phyloP scores from a whole-genome alignment of 305 asterid genomes.

The Vinca major region DNA sequence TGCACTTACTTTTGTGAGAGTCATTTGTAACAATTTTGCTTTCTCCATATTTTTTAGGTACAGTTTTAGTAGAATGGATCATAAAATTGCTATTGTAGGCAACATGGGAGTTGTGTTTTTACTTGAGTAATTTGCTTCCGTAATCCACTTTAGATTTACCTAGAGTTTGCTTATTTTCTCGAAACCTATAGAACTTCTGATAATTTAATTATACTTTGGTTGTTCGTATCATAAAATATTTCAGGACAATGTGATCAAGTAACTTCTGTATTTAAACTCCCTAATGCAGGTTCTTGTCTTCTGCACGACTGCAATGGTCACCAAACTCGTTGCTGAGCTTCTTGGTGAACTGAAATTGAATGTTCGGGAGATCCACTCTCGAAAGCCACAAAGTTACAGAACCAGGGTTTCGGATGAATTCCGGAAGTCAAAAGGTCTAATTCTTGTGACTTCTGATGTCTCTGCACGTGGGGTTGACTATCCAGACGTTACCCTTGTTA shows the following conservation, averaged over 20 bases:
- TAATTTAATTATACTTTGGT: neutral
- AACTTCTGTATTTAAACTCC: constrained; percentile 12
- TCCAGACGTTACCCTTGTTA: constrained; percentile 85
- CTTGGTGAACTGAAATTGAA: constrained; percentile 73
- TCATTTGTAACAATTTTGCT: neutral
- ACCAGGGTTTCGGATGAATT: constrained; percentile 87
- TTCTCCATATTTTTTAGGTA: too few species aligned
- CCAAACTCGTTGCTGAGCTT: constrained; percentile 83
- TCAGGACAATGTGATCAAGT: neutral
- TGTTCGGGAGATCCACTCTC: constrained; percentile 89
- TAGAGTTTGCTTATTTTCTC: neutral
- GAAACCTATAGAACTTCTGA: neutral
- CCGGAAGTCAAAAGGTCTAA: constrained; percentile 88
- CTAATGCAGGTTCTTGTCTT: constrained; percentile 72
- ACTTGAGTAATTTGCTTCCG: neutral
- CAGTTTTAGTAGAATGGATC: neutral
- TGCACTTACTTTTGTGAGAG: neutral
- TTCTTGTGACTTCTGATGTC: constrained; percentile 91
- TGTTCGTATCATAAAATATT: neutral
- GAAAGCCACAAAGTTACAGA: constrained; percentile 87
- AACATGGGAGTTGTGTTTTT: neutral
- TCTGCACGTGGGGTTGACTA: constrained; percentile 99
- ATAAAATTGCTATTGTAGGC: neutral
- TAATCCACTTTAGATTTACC: neutral
- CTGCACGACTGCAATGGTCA: constrained; percentile 97